Base-by-base conservation (phyloP, 306 rosid species). In the Quercus rubra region DNA sequence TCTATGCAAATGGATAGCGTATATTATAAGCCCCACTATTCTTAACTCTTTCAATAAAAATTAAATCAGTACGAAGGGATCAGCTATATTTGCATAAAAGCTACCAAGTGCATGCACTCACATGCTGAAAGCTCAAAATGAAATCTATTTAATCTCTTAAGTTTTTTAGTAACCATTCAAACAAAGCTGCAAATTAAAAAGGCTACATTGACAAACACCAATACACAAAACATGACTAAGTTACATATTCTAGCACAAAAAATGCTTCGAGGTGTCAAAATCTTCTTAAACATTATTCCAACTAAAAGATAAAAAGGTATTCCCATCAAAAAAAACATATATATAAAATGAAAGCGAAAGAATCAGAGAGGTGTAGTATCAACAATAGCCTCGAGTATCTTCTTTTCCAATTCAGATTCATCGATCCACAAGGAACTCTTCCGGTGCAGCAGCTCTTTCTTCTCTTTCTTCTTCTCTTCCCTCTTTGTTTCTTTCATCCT, bases 361-460 rank as follows among this genome's bases (percentile, higher is more conserved):
- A 10, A 49, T 84, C 79, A 87, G 73, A 87, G 87, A 13, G 58
- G 20, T 70, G 4, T 77, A 12, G 82, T 51, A 71, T 85, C 68
- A 6, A 80, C 78, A 72, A 77, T 41, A 20, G 75, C 77, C 5
- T 77, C 76, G 18, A 87, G 1, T 18, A 83, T 31, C 85, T 28
- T 88, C 82, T 15, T 61, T 70, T 62, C 89, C 78, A 88, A 31
- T 3, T 74, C 62, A 38, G 74, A 1, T 77, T 83, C 86, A 25
- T 86, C 82, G 21, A 88, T 28, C 92, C 92, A 88, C 38, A 81
- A 1, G 21, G 90, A 86, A 78, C 92, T 88, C 68, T 88, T 10
- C 2, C 73, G 85, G 27, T 80, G 84, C 17, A 84, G 25, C 28
- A 84, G 79, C 64, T 84, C 87, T 1, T 70, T 88, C 71, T 82